These are phyloP conservation scores for Asterophora lycoperdoides DNA, from an alignment of 768 basidiomycete species.

Conservation along the genomic window DNA sequence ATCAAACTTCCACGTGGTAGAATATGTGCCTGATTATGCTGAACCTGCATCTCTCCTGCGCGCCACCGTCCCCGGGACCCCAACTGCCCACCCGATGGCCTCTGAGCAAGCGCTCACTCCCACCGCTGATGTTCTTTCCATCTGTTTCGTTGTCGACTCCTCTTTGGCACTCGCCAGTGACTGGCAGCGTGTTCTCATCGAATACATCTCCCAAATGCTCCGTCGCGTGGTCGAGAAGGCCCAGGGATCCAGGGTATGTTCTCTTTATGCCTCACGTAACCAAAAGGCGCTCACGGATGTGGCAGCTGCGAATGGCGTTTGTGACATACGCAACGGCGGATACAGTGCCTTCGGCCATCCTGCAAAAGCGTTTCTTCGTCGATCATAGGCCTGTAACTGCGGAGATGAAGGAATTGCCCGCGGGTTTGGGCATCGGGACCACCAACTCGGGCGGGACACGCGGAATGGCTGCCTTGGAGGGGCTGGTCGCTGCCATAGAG, in stretches of 20 bases:
- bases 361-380: slow-evolving; percentile 55
- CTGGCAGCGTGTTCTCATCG: slow-evolving; percentile 43
- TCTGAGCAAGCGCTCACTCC: neutral
- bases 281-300: neutral
- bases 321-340: slow-evolving; percentile 63
- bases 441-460: slow-evolving; percentile 42
- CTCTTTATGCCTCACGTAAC: neutral
- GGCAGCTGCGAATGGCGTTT: slow-evolving; percentile 42
- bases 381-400: slow-evolving; percentile 36
- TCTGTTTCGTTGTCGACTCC: slow-evolving; percentile 59
- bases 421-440: slow-evolving; percentile 53
- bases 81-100: neutral
- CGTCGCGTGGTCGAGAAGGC: slow-evolving; percentile 46
- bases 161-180: slow-evolving; percentile 50
- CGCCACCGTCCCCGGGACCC: too few relatives aligned
- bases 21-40: too few relatives aligned
- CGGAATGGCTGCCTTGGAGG: slow-evolving; percentile 70
- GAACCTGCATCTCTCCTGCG: too few relatives aligned
- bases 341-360: slow-evolving; percentile 48
- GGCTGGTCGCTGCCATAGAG: slow-evolving; percentile 65
- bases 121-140: slow-evolving; percentile 31
- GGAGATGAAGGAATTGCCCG: slow-evolving; percentile 42
- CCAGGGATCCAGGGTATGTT: slow-evolving; percentile 33
- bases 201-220: slow-evolving; percentile 50
- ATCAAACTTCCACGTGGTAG: too few relatives aligned